Evolutionary conservation across 2,329 filamentous ascomycete genomes (phyloP), one percentile per base, ranked within the genome.

Genomic region (Rutstroemia sp.): DNA sequence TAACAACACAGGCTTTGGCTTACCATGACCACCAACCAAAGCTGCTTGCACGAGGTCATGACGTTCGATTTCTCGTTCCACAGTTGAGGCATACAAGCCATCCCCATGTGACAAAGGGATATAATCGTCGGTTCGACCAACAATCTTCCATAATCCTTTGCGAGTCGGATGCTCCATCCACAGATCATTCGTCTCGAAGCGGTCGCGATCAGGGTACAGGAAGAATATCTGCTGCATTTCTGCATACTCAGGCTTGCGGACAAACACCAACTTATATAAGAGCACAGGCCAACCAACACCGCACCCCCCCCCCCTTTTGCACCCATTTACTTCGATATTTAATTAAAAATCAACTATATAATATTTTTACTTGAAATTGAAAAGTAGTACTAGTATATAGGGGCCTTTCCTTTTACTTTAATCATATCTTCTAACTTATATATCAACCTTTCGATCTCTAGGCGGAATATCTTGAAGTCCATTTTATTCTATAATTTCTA

Each of bases 71-170:
- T 51, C 41, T 17, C 27, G 47, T 47, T 51, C 51, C n/a, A 54
- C 10, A 1, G 19, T 46, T 16, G 48, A 38, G 1, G 56, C 45
- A 48, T 58, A 45, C 9, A 54, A 37, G 17, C 42, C 47, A 42
- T 54, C 51, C 39, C 51, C 51, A 47, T 58, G 51, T 4, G 51
- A 14, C 1, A 54, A 17, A 19, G 47, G 23, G 16, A 58, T 38
- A 46, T 53, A 53, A 19, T 60, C 56, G 39, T 58, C 52, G 14
- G 49, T 53, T 21, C 58, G 47, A 5, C 52, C 58, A n/a, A 42
- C 48, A 42, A 51, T 55, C 23, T 51, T 45, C 52, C 56, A 60
- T 23, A 60, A 34, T 21, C 39, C 52, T 34, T 53, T 38, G 9
- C 50, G 54, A 19, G 58, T 54, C 2, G 52, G 48, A 50, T 60